phyloP scores from a whole-genome alignment of 345 rosid genomes.

The Syzygium grande region DNA sequence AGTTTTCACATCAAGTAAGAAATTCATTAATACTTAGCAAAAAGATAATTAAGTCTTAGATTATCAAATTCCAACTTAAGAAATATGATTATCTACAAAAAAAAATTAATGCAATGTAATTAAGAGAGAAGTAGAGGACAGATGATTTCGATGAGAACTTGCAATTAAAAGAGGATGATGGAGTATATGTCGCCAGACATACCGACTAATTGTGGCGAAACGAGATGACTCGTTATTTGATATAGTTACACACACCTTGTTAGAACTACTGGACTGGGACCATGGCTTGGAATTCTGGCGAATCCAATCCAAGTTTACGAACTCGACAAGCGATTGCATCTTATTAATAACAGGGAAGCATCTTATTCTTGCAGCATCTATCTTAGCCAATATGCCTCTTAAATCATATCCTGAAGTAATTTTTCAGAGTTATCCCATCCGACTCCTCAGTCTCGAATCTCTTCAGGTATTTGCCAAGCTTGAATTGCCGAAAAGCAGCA shows the following conservation, averaged over 20 bases:
- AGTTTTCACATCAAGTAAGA: not conserved
- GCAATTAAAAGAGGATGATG: not conserved
- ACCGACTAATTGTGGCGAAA: not conserved
- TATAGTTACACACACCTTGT: not conserved
- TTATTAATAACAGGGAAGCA: not conserved
- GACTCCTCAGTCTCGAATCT: conserved; percentile 28
- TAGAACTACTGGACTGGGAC: not conserved
- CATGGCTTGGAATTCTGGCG: not conserved
- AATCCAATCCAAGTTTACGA: not conserved
- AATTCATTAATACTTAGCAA: not conserved
- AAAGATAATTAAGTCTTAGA: not conserved
- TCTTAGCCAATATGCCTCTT: not conserved
- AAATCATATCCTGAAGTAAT: conserved; percentile 21
- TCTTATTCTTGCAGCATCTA: not conserved
- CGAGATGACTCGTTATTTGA: not conserved
- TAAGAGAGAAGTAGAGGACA: not conserved
- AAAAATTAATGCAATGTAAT: not conserved
- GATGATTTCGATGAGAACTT: not conserved
- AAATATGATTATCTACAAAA: not conserved
- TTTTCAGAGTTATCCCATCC: conserved; percentile 26
- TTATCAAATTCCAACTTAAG: not conserved
- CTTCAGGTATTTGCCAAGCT: conserved; percentile 9
- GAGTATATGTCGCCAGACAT: not conserved
- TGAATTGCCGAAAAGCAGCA: conserved; percentile 21
- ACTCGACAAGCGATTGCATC: not conserved